Percentiles rank a stretch among this genome's conserved stretches.
phyloP scores from a whole-genome alignment of 495 filamentous ascomycete species.

The Penicillium bialowiezense region DNA sequence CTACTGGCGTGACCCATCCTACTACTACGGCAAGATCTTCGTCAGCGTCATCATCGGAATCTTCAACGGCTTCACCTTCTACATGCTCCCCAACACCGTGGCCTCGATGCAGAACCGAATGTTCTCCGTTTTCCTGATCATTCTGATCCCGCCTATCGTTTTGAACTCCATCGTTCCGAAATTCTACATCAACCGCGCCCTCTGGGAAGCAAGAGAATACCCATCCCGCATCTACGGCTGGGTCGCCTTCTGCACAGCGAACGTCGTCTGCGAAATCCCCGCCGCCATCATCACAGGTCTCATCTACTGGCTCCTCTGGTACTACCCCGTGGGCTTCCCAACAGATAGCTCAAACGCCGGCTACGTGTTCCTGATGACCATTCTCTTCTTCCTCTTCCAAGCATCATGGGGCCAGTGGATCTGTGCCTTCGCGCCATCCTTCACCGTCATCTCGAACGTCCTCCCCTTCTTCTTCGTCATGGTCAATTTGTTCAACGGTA shows the following conservation, averaged over 20 bases:
- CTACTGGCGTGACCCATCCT: constrained; percentile 69
- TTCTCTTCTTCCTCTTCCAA: constrained; percentile 80
- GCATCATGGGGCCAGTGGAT: constrained; percentile 83
- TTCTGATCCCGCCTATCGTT: constrained; percentile 69
- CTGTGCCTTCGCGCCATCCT: constrained; percentile 73
- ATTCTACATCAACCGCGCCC: constrained; percentile 72
- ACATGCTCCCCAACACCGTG: constrained; percentile 62
- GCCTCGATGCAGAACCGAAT: constrained; percentile 76
- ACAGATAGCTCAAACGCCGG: constrained; percentile 61
- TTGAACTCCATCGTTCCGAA: constrained; percentile 80
- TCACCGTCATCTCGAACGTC: constrained; percentile 76
- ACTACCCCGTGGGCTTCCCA: constrained; percentile 72
- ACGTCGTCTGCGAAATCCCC: constrained; percentile 75
- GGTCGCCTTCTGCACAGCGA: constrained; percentile 77
- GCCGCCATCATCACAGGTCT: constrained; percentile 58
- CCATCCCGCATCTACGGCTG: constrained; percentile 78
- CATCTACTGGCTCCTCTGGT: constrained; percentile 78
- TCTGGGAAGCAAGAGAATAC: constrained; percentile 75
- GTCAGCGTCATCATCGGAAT: constrained; percentile 65
- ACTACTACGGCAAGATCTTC: constrained; percentile 75
- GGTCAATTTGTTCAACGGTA: constrained; percentile 74
- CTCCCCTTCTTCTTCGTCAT: constrained; percentile 66
- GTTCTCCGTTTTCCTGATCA: constrained; percentile 73
- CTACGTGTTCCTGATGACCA: constrained; percentile 80
- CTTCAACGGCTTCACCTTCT: constrained; percentile 88